Conservation (phyloP, 2,329 filamentous ascomycete genomes). For the Sporothrix pallida region DNA sequence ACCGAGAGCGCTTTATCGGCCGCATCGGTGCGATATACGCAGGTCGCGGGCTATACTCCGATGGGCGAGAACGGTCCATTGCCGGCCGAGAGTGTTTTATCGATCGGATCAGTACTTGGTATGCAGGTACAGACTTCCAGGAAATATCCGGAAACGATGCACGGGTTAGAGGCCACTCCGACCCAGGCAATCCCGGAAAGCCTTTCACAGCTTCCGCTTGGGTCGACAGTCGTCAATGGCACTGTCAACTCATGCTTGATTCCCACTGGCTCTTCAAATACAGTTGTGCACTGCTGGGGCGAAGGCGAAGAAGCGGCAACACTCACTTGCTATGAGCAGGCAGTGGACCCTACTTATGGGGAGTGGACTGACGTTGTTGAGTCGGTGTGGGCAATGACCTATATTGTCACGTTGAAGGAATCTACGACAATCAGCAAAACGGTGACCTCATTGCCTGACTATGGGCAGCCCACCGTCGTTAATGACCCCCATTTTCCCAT, state of each 20-base stretch:
- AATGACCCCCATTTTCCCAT: neutral
- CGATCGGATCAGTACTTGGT: too few species aligned
- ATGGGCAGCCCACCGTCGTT: slow-evolving; percentile 42
- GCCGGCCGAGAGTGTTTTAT: too few species aligned
- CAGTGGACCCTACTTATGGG: neutral
- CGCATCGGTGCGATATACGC: too few species aligned
- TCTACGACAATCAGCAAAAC: slow-evolving; percentile 46
- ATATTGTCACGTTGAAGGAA: slow-evolving; percentile 62
- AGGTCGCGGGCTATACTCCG: too few species aligned
- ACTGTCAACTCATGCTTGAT: slow-evolving; percentile 23
- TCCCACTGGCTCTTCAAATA: neutral
- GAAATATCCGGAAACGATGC: too few species aligned
- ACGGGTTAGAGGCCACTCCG: too few species aligned
- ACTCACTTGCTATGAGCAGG: slow-evolving; percentile 33
- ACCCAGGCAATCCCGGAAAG: too few species aligned
- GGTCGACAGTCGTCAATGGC: neutral
- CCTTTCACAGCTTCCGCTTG: neutral
- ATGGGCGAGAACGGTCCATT: too few species aligned
- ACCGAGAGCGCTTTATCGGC: too few species aligned
- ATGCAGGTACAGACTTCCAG: too few species aligned
- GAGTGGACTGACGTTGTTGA: neutral
- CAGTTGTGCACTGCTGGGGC: slow-evolving; percentile 32
- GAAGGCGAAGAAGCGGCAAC: slow-evolving; percentile 11
- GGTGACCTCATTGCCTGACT: slow-evolving; percentile 45
- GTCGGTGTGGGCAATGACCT: slow-evolving; percentile 45